Evolutionary conservation across 352 stramenopile species (phyloP), one percentile per base, ranked within the genome.

Genomic region (Pythium folliculosum): DNA sequence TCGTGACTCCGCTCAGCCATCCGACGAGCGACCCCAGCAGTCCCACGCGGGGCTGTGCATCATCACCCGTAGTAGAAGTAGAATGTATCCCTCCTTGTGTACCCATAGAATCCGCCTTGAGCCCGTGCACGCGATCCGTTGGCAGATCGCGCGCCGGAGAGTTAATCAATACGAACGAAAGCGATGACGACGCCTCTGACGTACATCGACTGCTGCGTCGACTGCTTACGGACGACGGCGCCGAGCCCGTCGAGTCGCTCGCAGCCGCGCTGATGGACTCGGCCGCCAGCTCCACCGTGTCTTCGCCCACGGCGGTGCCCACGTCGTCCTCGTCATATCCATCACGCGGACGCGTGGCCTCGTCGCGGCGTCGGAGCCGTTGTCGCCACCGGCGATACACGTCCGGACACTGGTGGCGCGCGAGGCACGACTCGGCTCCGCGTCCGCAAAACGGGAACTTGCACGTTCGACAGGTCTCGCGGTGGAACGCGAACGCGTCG

Each of bases 401-500:
- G n/a, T 72, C 70, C 14, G 81, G 79, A 50, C 85, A 94, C 32
- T 88, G 80, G 50, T 94, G 85, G 43, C 84, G 82, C 30, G 76
- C 67, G 50, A 94, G 86, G 68, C 85, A 92, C 1, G 77, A 63
- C 10, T 74, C 65, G 44, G 77, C 60, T 45, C 67, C 69, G 12
- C 77, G 73, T 43, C 76, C 77, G 44, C 86, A 92, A 63, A 78
- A 92, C 19, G 66, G 69, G 47, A 91, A 89, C 38, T 71, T 61
- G 45, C 86, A 94, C 21, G 77, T 62, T 1, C 69, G 53, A 44
- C 86, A 94, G 5, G 73, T 79, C 51, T 76, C 80, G 37, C 73
- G 84, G 49, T 80, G 69, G 30, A 89, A 79, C 17, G 73, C 70
- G 30, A 92, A 72, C 58, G 78, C 71, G 50, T 92, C 82, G 40